Evolutionary conservation across 23 red algal genomes (phyloP).

Genomic region (Gracilaria gracilis): DNA sequence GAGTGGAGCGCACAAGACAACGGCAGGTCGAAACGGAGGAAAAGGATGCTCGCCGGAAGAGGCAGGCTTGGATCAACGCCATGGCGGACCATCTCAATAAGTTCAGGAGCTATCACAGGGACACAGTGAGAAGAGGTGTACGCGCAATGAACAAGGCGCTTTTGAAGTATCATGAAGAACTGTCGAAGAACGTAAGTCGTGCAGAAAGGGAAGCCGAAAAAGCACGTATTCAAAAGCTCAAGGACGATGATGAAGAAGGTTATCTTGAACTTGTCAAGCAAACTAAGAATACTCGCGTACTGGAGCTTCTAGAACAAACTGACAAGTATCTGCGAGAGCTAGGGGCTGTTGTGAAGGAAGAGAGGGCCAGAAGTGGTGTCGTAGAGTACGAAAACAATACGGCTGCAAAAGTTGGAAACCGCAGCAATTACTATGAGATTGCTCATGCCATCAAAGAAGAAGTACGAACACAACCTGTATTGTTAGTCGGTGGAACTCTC

Average conservation of each 20-base stretch:
- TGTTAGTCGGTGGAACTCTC: constrained; percentile 89
- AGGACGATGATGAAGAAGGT: constrained; percentile 97
- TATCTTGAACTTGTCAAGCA: constrained; percentile 95
- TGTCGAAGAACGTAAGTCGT: constrained; percentile 62
- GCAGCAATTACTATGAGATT: constrained; percentile 95
- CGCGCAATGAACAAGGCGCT: constrained; percentile 69
- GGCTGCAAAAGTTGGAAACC: constrained; percentile 35
- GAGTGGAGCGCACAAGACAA: constrained; percentile 48
- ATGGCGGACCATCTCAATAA: constrained; percentile 77
- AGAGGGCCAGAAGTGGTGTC: constrained; percentile 72
- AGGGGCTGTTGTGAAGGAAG: constrained; percentile 84
- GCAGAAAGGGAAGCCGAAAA: constrained; percentile 91
- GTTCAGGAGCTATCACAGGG: constrained; percentile 80
- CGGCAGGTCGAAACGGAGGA: constrained; percentile 80
- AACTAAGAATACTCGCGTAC: constrained; percentile 92
- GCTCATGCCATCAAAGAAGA: constrained; percentile 90
- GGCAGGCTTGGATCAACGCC: constrained; percentile 75
- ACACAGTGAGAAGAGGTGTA: constrained; percentile 63
- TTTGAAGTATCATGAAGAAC: constrained; percentile 85
- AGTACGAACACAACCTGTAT: constrained; percentile 66
- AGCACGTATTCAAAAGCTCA: constrained; percentile 90
- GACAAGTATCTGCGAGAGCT: constrained; percentile 95
- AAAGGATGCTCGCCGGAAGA: constrained; percentile 72
- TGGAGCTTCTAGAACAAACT: constrained; percentile 93
- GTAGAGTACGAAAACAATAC: constrained; percentile 80